phyloP scores from a whole-genome alignment of 768 basidiomycete species.

The Plicaturopsis crispa region DNA sequence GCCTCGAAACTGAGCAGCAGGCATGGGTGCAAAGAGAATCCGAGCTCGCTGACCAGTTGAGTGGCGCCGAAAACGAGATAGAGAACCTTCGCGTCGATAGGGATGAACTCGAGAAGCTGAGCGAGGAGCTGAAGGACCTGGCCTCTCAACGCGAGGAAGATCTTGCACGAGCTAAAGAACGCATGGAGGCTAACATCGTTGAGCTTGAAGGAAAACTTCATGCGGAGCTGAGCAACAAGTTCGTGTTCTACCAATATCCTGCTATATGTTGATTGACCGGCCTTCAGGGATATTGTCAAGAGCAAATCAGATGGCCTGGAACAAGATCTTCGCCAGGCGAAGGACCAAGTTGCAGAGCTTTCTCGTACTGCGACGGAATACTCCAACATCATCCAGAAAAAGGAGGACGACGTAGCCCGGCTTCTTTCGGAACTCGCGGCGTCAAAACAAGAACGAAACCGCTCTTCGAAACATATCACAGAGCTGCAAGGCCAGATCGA shows the following conservation, averaged over 20 bases:
- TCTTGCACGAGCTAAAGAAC: slow-evolving; percentile 62
- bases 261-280: slow-evolving; percentile 1
- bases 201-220: slow-evolving; percentile 70
- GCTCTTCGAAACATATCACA: slow-evolving; percentile 48
- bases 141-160: slow-evolving; percentile 78
- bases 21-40: slow-evolving; percentile 58
- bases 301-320: slow-evolving; percentile 56
- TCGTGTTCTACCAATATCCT: slow-evolving; percentile 15
- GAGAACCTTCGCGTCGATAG: slow-evolving; percentile 49
- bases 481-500: slow-evolving; percentile 69
- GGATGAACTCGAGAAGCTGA: slow-evolving; percentile 54
- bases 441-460: slow-evolving; percentile 46
- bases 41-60: slow-evolving; percentile 52
- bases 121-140: slow-evolving; percentile 64
- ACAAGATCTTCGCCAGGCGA: slow-evolving; percentile 59
- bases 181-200: slow-evolving; percentile 52
- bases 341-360: slow-evolving; percentile 72
- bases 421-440: slow-evolving; percentile 46
- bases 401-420: slow-evolving; percentile 61
- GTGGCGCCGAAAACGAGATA: slow-evolving; percentile 50
- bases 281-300: slow-evolving; percentile 53
- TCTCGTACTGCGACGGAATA: slow-evolving; percentile 72
- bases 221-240: slow-evolving; percentile 62
- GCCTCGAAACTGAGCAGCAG: slow-evolving; percentile 71
- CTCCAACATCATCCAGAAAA: slow-evolving; percentile 65